phyloP scores from a whole-genome alignment of 2,329 filamentous ascomycete species.

The Leptographium flavum region DNA sequence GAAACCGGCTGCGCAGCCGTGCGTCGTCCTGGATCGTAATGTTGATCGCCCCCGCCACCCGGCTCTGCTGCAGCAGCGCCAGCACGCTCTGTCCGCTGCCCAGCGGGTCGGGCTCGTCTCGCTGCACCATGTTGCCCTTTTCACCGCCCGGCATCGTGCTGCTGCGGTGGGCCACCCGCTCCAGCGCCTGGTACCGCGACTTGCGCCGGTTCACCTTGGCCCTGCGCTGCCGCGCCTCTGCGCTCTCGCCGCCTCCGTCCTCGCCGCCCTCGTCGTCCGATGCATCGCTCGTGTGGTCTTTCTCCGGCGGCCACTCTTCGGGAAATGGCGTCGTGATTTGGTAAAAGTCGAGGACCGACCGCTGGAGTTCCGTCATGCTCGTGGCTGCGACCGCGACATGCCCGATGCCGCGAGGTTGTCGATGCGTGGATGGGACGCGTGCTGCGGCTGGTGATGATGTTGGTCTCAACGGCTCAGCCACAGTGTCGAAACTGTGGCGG shows the following conservation, averaged over 20 bases:
- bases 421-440: not conserved
- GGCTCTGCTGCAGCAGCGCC: conserved; percentile 58
- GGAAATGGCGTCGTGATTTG: conserved; percentile 68
- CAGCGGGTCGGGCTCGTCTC: conserved; percentile 84
- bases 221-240: conserved; percentile 28
- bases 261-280: conserved; percentile 42
- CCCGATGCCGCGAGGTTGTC: too few species aligned
- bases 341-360: conserved; percentile 77
- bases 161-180: conserved; percentile 54
- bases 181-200: conserved; percentile 74
- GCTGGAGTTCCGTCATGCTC: conserved; percentile 56
- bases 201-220: conserved; percentile 44
- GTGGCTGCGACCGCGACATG: not conserved
- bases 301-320: conserved; percentile 72
- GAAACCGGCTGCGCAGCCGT: conserved; percentile 73
- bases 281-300: conserved; percentile 49
- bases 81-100: conserved; percentile 83
- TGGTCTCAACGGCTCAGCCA: not conserved
- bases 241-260: conserved; percentile 28
- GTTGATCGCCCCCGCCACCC: conserved; percentile 36
- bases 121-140: conserved; percentile 55
- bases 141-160: conserved; percentile 54
- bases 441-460: too few species aligned
- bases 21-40: conserved; percentile 60
- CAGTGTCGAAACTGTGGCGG: not conserved